These are phyloP conservation scores for Rubroshorea leprosula DNA, from an alignment of 345 rosid species.

Conservation along the genomic window DNA sequence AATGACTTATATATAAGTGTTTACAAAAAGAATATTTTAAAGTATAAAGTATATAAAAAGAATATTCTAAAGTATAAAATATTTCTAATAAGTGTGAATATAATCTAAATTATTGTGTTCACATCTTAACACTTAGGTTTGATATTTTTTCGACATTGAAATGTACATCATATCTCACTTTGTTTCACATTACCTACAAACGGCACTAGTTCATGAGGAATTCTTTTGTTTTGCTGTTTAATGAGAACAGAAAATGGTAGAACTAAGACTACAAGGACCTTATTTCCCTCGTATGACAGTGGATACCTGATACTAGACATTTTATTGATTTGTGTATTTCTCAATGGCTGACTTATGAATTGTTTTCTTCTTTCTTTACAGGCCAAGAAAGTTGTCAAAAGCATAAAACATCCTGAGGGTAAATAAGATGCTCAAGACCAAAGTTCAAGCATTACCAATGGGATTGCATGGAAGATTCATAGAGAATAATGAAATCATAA, in stretches of 20 bases:
- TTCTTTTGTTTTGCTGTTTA: no score
- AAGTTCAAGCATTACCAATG: conserved; percentile 9
- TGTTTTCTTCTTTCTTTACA: conserved; percentile 19
- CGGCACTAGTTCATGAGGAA: not conserved
- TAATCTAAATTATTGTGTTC: no score
- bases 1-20: no score
- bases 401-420: conserved; percentile 41
- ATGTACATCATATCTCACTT: not conserved
- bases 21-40: no score
- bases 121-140: no score
- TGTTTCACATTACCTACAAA: not conserved
- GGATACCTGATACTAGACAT: not conserved
- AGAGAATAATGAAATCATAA: conserved; percentile 20
- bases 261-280: no score
- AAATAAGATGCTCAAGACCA: not conserved
- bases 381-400: conserved; percentile 57
- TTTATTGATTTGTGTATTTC: not conserved
- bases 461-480: conserved; percentile 13
- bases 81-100: no score
- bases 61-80: no score
- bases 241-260: no score
- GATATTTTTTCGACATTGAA: not conserved
- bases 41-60: no score
- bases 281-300: no score
- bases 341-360: not conserved